Conservation (phyloP, 75 land plant genomes). For the Sequoia sempervirens region DNA sequence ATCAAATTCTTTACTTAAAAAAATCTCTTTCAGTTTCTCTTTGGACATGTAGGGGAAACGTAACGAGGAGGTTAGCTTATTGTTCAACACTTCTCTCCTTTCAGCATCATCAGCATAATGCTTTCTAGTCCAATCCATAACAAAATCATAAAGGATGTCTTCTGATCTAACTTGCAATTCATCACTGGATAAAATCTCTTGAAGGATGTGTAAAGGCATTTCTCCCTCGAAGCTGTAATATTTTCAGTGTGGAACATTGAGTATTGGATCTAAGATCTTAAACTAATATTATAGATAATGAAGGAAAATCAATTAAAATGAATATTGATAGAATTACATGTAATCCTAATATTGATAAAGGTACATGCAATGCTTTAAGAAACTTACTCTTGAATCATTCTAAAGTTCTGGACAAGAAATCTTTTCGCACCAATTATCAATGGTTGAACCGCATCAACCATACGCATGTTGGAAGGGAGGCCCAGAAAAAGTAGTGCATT, state of each 20-base stretch:
- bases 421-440: background rate
- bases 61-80: conserved; percentile 24
- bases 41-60: conserved; percentile 47
- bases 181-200: conserved; percentile 49
- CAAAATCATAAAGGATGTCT: conserved; percentile 44
- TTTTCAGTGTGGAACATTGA: too few relatives aligned
- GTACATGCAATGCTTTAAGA: too few relatives aligned
- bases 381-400: background rate
- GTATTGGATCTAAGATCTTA: too few relatives aligned
- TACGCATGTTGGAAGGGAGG: conserved; percentile 31
- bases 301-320: too few relatives aligned
- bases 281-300: background rate
- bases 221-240: too few relatives aligned
- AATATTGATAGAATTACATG: too few relatives aligned
- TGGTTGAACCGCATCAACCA: conserved; percentile 13
- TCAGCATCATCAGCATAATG: conserved; percentile 40
- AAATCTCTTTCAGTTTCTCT: conserved; percentile 31
- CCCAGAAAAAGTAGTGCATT: conserved; percentile 39
- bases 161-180: conserved; percentile 39
- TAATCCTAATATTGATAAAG: too few relatives aligned
- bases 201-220: conserved; percentile 34
- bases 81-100: conserved; percentile 31
- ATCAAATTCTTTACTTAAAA: conserved; percentile 29
- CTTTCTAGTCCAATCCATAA: conserved; percentile 38
- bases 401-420: background rate